These are phyloP conservation scores for Euphorbia lathyris DNA, from an alignment of 345 rosid genomes.

Conservation along the genomic window DNA sequence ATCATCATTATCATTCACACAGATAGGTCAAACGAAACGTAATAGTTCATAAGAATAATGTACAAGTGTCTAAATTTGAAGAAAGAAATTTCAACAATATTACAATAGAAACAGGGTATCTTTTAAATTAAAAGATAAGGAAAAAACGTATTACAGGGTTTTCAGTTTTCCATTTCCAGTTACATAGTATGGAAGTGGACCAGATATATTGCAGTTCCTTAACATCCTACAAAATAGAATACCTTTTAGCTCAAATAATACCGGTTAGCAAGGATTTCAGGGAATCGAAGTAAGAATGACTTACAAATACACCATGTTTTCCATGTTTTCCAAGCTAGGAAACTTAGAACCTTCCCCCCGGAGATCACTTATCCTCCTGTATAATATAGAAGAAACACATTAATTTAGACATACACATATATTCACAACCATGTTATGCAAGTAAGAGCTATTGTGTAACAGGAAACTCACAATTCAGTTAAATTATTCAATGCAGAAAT, in stretches of 20 bases:
- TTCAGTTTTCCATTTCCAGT: not conserved
- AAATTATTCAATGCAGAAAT: slow-evolving; percentile 8
- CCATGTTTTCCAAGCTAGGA: not conserved
- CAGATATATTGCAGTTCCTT: slow-evolving; percentile 20
- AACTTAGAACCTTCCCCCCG: slow-evolving; percentile 15
- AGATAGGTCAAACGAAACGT: not conserved
- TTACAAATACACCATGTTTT: not conserved
- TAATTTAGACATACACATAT: not conserved
- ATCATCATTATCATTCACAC: not conserved
- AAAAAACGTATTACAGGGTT: not conserved
- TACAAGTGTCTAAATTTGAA: too few relatives aligned
- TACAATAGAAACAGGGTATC: not conserved
- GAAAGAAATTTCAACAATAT: not conserved
- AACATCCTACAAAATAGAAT: slow-evolving; percentile 2
- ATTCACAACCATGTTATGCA: not conserved
- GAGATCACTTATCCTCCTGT: slow-evolving; percentile 18
- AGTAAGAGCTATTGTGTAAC: not conserved
- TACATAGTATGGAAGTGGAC: not conserved
- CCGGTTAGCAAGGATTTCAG: not conserved
- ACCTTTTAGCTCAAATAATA: not conserved
- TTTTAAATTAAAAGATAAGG: not conserved
- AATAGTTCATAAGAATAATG: not conserved
- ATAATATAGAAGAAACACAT: not conserved
- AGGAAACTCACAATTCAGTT: slow-evolving; percentile 12
- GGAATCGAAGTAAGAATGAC: not conserved